Conservation (phyloP, 805 yeast genomes). For the Pachysolen tannophilus region DNA sequence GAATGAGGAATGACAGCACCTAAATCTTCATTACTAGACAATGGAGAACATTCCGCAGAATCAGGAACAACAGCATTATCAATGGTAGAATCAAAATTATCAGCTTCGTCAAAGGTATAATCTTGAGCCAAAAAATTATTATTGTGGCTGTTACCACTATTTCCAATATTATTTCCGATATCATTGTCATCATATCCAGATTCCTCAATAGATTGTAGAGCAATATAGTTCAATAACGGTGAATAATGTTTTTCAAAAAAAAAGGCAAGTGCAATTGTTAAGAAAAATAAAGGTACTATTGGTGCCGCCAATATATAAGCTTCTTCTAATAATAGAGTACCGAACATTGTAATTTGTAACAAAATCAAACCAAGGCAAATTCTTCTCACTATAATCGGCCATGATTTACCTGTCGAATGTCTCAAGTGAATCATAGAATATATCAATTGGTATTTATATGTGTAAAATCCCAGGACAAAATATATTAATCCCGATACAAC, state of each 20-base stretch:
- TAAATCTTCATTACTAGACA: too few relatives aligned
- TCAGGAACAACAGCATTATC: background rate
- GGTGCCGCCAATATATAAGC: conserved; percentile 70
- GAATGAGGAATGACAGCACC: too few relatives aligned
- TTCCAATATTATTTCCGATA: too few relatives aligned
- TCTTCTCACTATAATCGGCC: conserved; percentile 86
- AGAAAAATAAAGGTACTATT: conserved; percentile 68
- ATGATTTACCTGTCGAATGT: conserved; percentile 58
- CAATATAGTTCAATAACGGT: conserved; percentile 74
- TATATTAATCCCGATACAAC: conserved; percentile 51
- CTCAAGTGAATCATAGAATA: conserved; percentile 58
- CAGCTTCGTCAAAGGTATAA: too few relatives aligned
- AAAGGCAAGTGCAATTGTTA: conserved; percentile 61
- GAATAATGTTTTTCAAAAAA: conserved; percentile 74
- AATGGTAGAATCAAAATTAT: too few relatives aligned
- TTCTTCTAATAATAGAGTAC: conserved; percentile 68
- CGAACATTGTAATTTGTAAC: conserved; percentile 90
- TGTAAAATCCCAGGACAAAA: conserved; percentile 48
- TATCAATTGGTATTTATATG: conserved; percentile 53
- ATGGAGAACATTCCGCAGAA: too few relatives aligned
- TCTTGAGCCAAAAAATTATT: too few relatives aligned
- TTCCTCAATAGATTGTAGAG: conserved; percentile 7
- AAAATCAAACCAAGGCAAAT: conserved; percentile 71
- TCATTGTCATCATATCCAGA: too few relatives aligned
- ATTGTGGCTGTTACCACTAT: too few relatives aligned